Conservation (phyloP, 2,329 filamentous ascomycete species). For the Lasiodiplodia sp. region DNA sequence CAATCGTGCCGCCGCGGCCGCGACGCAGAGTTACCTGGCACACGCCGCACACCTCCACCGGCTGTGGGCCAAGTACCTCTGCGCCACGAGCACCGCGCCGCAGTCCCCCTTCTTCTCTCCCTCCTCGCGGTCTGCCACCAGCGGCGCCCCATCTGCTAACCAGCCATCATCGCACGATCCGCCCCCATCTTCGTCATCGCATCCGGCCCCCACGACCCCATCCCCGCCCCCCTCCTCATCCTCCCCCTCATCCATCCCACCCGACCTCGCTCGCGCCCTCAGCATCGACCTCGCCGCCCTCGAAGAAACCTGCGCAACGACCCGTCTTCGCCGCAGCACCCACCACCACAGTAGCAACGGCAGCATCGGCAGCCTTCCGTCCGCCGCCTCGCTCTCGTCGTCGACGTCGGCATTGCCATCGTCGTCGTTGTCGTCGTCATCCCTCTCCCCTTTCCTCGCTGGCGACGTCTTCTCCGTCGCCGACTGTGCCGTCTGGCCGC, state of each 20-base stretch:
- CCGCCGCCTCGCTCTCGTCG: too few relatives aligned
- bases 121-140: conserved; percentile 15
- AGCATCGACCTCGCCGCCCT: conserved; percentile 33
- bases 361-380: not conserved
- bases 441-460: conserved; percentile 36
- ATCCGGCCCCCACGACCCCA: not conserved
- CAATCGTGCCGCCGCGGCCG: conserved; percentile 4
- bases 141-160: too few relatives aligned
- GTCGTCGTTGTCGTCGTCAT: too few relatives aligned
- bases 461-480: conserved; percentile 42
- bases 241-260: not conserved
- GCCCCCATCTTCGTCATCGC: not conserved
- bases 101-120: conserved; percentile 36
- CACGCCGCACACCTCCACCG: conserved; percentile 16
- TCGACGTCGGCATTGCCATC: too few relatives aligned
- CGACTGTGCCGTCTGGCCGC: conserved; percentile 45
- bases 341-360: not conserved
- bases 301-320: conserved; percentile 34
- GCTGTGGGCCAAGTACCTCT: conserved; percentile 19
- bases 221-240: not conserved
- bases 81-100: conserved; percentile 34
- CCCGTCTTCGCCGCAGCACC: not conserved
- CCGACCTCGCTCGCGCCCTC: conserved; percentile 33
- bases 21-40: not conserved
- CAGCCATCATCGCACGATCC: too few relatives aligned